These are phyloP conservation scores for Lithohypha guttulata DNA, from an alignment of 2,329 filamentous ascomycete genomes.

Conservation along the genomic window DNA sequence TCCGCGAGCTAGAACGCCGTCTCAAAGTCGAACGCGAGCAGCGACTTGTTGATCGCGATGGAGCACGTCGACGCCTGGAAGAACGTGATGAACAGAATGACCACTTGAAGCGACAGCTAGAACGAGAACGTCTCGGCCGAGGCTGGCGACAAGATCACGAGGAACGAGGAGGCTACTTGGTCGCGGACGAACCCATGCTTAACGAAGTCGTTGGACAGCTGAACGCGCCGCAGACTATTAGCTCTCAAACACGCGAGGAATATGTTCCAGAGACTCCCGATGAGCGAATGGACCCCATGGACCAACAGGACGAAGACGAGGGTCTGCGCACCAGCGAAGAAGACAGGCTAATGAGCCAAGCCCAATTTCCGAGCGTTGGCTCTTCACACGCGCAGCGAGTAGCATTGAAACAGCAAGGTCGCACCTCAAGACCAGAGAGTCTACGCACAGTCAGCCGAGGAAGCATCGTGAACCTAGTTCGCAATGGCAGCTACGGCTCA, in stretches of 20 bases:
- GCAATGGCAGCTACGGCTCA: neutral
- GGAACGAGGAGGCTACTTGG: neutral
- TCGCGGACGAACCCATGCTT: slow-evolving; percentile 7
- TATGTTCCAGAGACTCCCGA: neutral
- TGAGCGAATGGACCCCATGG: too few relatives aligned
- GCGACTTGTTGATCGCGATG: slow-evolving; percentile 69
- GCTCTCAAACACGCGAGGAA: slow-evolving; percentile 1
- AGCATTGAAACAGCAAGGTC: neutral
- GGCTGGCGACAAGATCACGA: slow-evolving; percentile 3
- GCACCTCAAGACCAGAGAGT: neutral
- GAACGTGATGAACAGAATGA: slow-evolving; percentile 66
- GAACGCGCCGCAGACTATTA: neutral
- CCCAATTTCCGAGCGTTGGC: slow-evolving; percentile 3
- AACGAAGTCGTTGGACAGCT: slow-evolving; percentile 7
- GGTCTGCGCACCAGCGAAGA: slow-evolving; percentile 3
- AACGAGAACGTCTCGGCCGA: slow-evolving; percentile 37
- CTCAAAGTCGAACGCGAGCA: slow-evolving; percentile 85
- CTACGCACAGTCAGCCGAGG: neutral
- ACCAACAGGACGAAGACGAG: slow-evolving; percentile 2
- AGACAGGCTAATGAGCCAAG: slow-evolving; percentile 7
- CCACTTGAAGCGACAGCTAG: slow-evolving; percentile 55
- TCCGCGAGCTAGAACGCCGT: slow-evolving; percentile 78
- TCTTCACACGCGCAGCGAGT: slow-evolving; percentile 1
- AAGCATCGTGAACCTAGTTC: neutral
- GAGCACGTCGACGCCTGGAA: slow-evolving; percentile 68